Evolutionary conservation across 2,329 filamentous ascomycete species (phyloP).

Genomic region (Colletotrichum tabaci): DNA sequence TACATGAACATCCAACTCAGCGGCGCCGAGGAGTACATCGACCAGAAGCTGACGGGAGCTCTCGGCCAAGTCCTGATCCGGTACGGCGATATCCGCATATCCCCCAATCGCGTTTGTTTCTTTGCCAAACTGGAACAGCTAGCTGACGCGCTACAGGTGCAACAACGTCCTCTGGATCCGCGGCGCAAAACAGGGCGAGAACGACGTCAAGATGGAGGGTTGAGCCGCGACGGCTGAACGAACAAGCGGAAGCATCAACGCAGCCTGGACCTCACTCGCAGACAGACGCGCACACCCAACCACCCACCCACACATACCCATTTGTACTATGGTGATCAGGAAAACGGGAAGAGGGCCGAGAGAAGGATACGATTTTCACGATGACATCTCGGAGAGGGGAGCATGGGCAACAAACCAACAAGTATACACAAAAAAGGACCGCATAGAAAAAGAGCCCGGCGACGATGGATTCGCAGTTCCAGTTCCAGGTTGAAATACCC

Average conservation of each 20-base stretch:
- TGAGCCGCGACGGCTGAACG: constrained; percentile 45
- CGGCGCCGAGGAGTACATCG: constrained; percentile 92
- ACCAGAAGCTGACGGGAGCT: constrained; percentile 86
- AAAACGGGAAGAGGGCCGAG: constrained; percentile 1
- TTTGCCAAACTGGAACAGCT: background rate
- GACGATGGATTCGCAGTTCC: constrained; percentile 28
- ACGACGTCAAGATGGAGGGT: constrained; percentile 73
- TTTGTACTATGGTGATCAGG: constrained; percentile 9
- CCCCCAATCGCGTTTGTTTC: background rate
- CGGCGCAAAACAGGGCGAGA: constrained; percentile 66
- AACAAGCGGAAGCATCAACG: constrained; percentile 29
- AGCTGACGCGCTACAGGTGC: constrained; percentile 68
- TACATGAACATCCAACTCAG: constrained; percentile 99
- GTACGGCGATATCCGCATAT: constrained; percentile 60
- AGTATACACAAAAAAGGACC: background rate
- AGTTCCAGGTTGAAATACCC: constrained; percentile 19
- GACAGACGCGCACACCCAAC: no score
- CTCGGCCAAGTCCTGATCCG: constrained; percentile 94
- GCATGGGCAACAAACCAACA: constrained; percentile 17
- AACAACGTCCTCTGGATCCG: constrained; percentile 98
- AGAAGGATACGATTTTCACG: constrained; percentile 15
- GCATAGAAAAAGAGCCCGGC: background rate
- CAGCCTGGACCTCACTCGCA: background rate
- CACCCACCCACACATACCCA: background rate
- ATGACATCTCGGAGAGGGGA: constrained; percentile 15